Conservation (phyloP, 257 asterid species). For the Oldenlandia corymbosa region DNA sequence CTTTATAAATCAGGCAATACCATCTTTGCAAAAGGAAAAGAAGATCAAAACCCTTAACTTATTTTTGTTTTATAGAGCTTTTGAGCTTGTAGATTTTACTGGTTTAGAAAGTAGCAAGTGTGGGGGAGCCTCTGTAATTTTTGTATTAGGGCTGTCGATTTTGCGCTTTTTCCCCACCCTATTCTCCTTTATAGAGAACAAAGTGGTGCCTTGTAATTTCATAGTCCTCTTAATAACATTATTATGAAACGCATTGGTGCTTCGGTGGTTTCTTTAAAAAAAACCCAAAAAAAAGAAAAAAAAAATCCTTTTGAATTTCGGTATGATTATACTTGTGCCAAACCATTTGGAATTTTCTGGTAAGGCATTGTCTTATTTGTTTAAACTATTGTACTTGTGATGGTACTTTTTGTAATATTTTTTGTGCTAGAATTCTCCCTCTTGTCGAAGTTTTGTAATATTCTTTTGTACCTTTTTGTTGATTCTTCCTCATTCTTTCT, state of each 20-base stretch:
- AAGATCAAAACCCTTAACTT: background rate
- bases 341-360: too few relatives aligned
- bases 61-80: background rate
- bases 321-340: too few relatives aligned
- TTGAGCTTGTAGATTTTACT: background rate
- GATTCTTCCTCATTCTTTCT: too few relatives aligned
- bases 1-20: constrained; percentile 28
- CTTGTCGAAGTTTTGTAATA: too few relatives aligned
- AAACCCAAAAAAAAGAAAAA: too few relatives aligned
- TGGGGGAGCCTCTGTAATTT: constrained; percentile 5
- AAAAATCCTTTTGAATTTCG: too few relatives aligned
- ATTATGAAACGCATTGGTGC: background rate
- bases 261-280: background rate
- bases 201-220: constrained; percentile 36
- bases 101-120: background rate
- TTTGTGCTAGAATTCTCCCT: too few relatives aligned
- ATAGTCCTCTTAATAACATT: background rate
- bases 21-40: background rate
- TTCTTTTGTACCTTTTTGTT: too few relatives aligned
- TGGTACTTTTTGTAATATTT: too few relatives aligned
- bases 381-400: too few relatives aligned
- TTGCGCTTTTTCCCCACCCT: constrained; percentile 32
- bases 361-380: too few relatives aligned
- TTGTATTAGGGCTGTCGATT: constrained; percentile 1
- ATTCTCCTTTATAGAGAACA: constrained; percentile 35